Conservation (phyloP, 2,329 filamentous ascomycete species). For the Periconia digitata region DNA sequence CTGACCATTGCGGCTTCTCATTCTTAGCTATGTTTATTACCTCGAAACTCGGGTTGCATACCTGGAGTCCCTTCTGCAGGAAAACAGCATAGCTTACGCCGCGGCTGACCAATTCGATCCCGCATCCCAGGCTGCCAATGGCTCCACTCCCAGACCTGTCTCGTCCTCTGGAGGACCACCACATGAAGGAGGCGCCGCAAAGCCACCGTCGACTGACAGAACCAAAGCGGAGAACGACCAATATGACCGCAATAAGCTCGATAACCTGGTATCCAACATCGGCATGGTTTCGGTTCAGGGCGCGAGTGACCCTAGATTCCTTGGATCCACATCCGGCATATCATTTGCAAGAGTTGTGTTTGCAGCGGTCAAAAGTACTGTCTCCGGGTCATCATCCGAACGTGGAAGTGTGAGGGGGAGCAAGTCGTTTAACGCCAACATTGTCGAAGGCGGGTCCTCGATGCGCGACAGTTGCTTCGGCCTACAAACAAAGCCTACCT, state of each 20-base stretch:
- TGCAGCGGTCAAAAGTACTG: conserved; percentile 82
- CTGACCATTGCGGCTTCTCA: conserved; percentile 14
- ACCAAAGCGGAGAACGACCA: conserved; percentile 47
- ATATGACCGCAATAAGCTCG: conserved; percentile 62
- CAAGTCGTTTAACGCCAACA: conserved; percentile 54
- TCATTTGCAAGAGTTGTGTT: conserved; percentile 94
- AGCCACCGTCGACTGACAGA: conserved; percentile 14
- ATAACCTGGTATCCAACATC: conserved; percentile 69
- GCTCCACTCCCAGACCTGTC: conserved; percentile 25
- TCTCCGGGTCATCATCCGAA: conserved; percentile 59
- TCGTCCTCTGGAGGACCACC: conserved; percentile 13
- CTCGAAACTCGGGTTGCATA: conserved; percentile 84
- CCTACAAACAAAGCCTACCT: conserved; percentile 86
- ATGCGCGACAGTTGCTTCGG: conserved; percentile 98
- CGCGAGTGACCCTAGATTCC: conserved; percentile 74
- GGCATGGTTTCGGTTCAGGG: conserved; percentile 78
- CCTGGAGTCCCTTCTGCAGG: conserved; percentile 73
- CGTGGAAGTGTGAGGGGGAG: conserved; percentile 63
- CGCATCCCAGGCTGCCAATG: conserved; percentile 40
- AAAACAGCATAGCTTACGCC: conserved; percentile 71
- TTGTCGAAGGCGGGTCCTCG: conserved; percentile 66
- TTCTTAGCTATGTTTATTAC: conserved; percentile 85
- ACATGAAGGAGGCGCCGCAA: conserved; percentile 18
- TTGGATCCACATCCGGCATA: conserved; percentile 85
- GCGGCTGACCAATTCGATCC: conserved; percentile 65